These are phyloP conservation scores for Neopestalotiopsis rosae DNA, from an alignment of 2,329 filamentous ascomycete genomes.

Conservation along the genomic window DNA sequence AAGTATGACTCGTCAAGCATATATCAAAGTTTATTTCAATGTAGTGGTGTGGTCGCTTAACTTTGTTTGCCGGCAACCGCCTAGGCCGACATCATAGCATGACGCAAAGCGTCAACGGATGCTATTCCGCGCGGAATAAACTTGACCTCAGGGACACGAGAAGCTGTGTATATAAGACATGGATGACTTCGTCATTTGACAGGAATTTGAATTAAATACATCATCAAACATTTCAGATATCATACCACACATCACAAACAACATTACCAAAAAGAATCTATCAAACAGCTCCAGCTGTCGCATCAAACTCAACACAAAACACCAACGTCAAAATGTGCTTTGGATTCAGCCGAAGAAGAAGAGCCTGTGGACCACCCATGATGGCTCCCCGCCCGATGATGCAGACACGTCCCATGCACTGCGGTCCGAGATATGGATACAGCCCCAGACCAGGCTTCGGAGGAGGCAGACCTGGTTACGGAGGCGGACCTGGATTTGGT, in stretches of 20 bases:
- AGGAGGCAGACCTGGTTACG: not conserved
- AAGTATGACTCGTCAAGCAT: not conserved
- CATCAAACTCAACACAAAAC: not conserved
- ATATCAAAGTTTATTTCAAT: not conserved
- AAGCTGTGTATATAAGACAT: not conserved
- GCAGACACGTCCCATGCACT: not conserved
- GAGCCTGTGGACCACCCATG: not conserved
- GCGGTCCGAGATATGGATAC: not conserved
- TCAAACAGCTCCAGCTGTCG: accelerated
- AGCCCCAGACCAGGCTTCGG: not conserved
- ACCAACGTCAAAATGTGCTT: not conserved
- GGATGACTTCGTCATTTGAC: not conserved
- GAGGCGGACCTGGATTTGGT: not conserved
- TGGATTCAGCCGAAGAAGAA: not conserved
- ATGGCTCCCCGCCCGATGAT: not conserved
- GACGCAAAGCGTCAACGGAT: not conserved
- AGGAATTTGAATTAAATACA: accelerated
- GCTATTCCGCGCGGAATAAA: not conserved
- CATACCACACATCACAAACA: not conserved
- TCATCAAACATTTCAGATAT: not conserved
- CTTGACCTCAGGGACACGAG: not conserved
- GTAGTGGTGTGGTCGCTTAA: not conserved
- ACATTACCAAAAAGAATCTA: not conserved
- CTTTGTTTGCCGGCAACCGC: not conserved
- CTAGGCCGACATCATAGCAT: not conserved